Conservation (phyloP, 495 filamentous ascomycete species). For the Friedmanniomyces endolithicus region DNA sequence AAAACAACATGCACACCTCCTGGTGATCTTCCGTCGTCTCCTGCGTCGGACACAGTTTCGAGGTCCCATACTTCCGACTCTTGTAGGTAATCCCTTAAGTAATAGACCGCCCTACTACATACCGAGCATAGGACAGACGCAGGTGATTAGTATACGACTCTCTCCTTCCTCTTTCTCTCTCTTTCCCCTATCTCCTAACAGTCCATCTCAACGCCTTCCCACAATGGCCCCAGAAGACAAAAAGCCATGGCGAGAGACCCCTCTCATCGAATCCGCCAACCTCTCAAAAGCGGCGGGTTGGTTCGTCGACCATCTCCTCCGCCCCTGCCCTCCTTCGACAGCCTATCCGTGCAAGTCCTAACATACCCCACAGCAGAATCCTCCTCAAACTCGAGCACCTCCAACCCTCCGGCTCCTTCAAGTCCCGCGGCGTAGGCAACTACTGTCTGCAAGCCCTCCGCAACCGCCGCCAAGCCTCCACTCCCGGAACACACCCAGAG, state of each 20-base stretch:
- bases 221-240: neutral
- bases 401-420: conserved; percentile 90
- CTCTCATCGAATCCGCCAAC: conserved; percentile 52
- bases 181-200: neutral
- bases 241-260: conserved; percentile 35
- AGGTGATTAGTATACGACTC: too few species aligned
- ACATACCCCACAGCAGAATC: conserved; percentile 39
- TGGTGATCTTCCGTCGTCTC: too few species aligned
- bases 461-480: conserved; percentile 27
- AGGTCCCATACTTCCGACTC: too few species aligned
- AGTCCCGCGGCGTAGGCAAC: conserved; percentile 77
- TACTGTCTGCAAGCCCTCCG: conserved; percentile 50
- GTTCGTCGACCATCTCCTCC: conserved; percentile 32
- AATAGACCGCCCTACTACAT: too few species aligned
- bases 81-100: too few species aligned
- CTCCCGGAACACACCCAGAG: too few species aligned
- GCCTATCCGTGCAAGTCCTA: too few species aligned
- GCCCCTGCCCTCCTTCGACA: too few species aligned
- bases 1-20: neutral
- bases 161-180: too few species aligned
- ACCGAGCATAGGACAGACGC: too few species aligned
- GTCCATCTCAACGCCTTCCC: neutral
- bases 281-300: conserved; percentile 64
- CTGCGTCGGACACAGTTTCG: too few species aligned
- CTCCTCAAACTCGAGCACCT: conserved; percentile 90